phyloP scores from a whole-genome alignment of 2,329 filamentous ascomycete genomes.

The Fusarium coffeatum region DNA sequence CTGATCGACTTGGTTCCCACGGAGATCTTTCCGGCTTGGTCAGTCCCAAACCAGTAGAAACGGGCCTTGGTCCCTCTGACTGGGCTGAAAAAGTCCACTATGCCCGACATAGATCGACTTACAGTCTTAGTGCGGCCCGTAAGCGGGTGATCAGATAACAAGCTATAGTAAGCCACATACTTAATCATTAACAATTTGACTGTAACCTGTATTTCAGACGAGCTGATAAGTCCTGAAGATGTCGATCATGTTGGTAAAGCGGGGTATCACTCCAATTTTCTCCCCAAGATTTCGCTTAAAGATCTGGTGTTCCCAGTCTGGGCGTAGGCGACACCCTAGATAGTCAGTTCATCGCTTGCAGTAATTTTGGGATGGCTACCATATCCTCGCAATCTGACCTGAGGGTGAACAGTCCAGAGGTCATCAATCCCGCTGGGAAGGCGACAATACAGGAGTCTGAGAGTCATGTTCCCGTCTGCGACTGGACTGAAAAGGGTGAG shows the following conservation, averaged over 20 bases:
- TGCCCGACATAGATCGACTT: not conserved
- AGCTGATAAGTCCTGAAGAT: not conserved
- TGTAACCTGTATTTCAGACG: not conserved
- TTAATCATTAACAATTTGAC: not conserved
- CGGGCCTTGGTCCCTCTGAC: not conserved
- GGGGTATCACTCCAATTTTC: not conserved
- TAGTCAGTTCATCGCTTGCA: no score
- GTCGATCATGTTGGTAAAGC: not conserved
- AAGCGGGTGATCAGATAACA: not conserved
- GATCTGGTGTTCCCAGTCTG: not conserved
- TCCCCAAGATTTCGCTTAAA: not conserved
- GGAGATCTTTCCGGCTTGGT: not conserved
- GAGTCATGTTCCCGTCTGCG: not conserved
- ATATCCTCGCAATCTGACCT: not conserved
- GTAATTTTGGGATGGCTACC: not conserved
- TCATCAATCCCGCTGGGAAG: not conserved
- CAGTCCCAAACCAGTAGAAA: not conserved
- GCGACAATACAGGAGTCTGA: not conserved
- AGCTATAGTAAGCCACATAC: not conserved
- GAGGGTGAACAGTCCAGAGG: not conserved
- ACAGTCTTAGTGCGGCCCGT: not conserved
- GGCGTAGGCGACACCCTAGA: not conserved
- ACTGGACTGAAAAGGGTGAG: constrained; percentile 13
- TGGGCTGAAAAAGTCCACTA: not conserved
- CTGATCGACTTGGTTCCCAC: not conserved